Evolutionary conservation across 2,329 filamentous ascomycete species (phyloP), one percentile per base, ranked within the genome.

Genomic region (Leptographium radiaticola): DNA sequence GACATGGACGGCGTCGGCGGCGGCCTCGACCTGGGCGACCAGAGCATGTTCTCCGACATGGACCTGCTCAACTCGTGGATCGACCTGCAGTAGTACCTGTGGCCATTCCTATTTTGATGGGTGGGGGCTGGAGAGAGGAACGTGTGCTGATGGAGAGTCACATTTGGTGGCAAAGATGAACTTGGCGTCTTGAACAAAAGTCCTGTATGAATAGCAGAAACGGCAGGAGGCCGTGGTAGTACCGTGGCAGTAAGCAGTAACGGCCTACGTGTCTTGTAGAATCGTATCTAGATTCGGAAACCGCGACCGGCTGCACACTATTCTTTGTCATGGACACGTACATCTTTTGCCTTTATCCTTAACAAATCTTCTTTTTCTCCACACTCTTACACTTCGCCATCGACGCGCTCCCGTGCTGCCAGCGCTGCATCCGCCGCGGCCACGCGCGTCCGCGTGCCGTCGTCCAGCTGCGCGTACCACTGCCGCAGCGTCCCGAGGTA

Each of bases 381-480:
- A n/a, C 16, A 25, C 8, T 6, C 13, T 25, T 42, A 15, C 39
- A 15, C 13, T 8, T 33, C 25, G 30, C 30, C 44, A 10, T 53
- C 54, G n/a, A n/a, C n/a, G n/a, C n/a, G n/a, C n/a, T n/a, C n/a
- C 10, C 50, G 46, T 5, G 46, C 56, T 25, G 52, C 58, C 56
- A 66, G 58, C 61, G 67, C 70, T 57, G 65, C 61, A 48, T 71
- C 76, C 34, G 75, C 77, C 62, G 67, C 72, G 45, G 72, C 70
- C 55, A 82, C 63, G 66, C 73, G 79, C 4, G 61, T 68, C 61
- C 66, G 66, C 2, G 73, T 66, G 57, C 65, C 69, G 4, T 65
- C 68, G 58, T 79, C 77, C 51, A 82, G 64, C 46, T 70, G 62
- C 31, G 62, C 61, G 63, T 73, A 79, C 72, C 75, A 79, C 48